Evolutionary conservation across 1,284 basidiomycete genomes (phyloP), one percentile per base, ranked within the genome.

Genomic region (Cryptococcus sp.): DNA sequence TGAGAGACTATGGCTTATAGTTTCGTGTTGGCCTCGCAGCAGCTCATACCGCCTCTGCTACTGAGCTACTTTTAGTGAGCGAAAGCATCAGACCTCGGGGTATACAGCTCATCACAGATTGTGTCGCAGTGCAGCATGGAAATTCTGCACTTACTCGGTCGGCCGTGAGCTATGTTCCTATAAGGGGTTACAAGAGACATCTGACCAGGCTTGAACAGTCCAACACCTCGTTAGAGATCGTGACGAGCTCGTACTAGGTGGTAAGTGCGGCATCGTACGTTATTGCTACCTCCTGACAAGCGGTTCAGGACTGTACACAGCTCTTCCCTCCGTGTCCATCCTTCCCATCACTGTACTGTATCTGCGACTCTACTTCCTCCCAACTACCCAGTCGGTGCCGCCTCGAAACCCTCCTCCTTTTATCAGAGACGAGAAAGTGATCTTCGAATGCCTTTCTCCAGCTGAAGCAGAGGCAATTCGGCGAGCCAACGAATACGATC

Each of bases 291-390:
- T 13, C 2, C n/a, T 19, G 19, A 19, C 19, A 44, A 8, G 34
- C 22, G 34, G 22, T 16, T 19, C 19, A 72, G 68, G 43, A 1
- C 6, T 60, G 0, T 76, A 74, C 58, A 38, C 49, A 0, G 15
- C 46, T 16, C 41, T 65, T 3, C 48, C 68, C 1, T 59, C 59
- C 1, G 19, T 57, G 1, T 48, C 64, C 20, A 66, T 77, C 22
- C 25, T 49, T 0, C 22, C 55, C 3, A 61, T 70, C 6, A 54
- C 65, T 0, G 15, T 63, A 17, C 34, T 71, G 20, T 75, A 65
- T 44, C 62, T 75, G 11, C 65, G 69, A 11, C 67, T 77, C 1
- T 74, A 70, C 58, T 67, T 77, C 51, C 67, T 77, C 6, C 73
- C 75, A 1, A 2, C 49, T n/a, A 46, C 45, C 1, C 72, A 72